Evolutionary conservation across 345 rosid genomes (phyloP), one percentile per base, ranked within the genome.

Genomic region (Arabidopsis suecica): DNA sequence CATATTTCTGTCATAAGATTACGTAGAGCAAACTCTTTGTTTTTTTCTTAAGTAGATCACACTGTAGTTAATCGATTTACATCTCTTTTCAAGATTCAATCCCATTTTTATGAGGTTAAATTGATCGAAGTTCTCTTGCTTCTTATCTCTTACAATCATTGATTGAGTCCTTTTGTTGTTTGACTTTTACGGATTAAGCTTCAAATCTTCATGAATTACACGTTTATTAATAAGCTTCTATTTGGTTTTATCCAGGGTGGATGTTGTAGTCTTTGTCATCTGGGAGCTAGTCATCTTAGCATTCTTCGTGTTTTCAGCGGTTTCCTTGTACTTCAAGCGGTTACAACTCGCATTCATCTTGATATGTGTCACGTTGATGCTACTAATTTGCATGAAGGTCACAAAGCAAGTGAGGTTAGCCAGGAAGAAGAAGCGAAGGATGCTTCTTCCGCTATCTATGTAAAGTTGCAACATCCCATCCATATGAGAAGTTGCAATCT

Each of bases 371-470:
- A 85, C 96, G 51, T 75, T 95, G 89, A 85, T 95, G 14, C 81
- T 95, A 73, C 91, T 90, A 66, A 70, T 90, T 61, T 92, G 93
- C 94, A 86, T 95, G 98, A 92, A 87, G 83, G 69, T 92, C 66
- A 82, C 93, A 67, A 95, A 95, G 87, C 96, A 92, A 77, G 89
- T 87, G 78, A 90, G 91, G 72, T 61, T 80, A 82, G 88, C 93
- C 51, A 87, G 90, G 85, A 95, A 89, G 78, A 95, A 88, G 90
- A 95, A 88, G 83, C 87, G 96, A 73, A 84, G 99, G 87, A 92
- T 95, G 99, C 96, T 95, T 83, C 97, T 95, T 75, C 99, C 99
- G 2, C 81, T 95, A 69, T 95, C 99, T 44, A 88, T 95, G 98
- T 95, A 82, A 73, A 77, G 63, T 16, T 54, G 59, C 37, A 20